Percentiles rank a stretch among this genome's conserved stretches.
phyloP scores from a whole-genome alignment of 257 asterid genomes.

The Solanum medicagineum region DNA sequence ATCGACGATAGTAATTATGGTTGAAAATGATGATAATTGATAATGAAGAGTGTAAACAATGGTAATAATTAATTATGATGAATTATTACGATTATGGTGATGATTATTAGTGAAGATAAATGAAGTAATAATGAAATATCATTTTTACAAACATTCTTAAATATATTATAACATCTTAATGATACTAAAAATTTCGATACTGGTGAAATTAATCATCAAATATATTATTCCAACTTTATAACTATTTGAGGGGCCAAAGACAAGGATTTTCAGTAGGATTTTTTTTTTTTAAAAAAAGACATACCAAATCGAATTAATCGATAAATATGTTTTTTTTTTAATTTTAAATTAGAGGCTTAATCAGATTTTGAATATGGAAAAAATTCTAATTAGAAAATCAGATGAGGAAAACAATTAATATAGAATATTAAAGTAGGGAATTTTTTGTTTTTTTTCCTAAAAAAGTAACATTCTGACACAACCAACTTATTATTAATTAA shows the following conservation, averaged over 20 bases:
- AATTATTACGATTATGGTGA: neutral
- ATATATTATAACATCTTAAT: neutral
- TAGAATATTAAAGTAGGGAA: neutral
- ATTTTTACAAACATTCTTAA: neutral
- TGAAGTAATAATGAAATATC: neutral
- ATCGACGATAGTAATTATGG: neutral
- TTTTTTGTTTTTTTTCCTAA: neutral
- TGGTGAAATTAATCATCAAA: neutral
- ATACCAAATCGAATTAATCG: neutral
- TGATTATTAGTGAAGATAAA: neutral
- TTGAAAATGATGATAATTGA: neutral
- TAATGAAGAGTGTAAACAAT: neutral
- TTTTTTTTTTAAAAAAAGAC: too few relatives aligned
- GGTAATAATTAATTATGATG: neutral
- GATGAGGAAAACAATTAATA: neutral
- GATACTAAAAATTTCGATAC: neutral
- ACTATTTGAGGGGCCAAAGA: neutral
- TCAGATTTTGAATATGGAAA: too few relatives aligned
- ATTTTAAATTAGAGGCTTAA: too few relatives aligned
- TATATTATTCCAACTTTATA: neutral
- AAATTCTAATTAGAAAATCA: too few relatives aligned
- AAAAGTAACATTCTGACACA: too few relatives aligned
- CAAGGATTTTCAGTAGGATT: neutral
- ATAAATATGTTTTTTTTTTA: too few relatives aligned
- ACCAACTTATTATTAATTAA: neutral